Percentiles rank a stretch among this genome's conserved stretches.
Evolutionary conservation across 2,329 filamentous ascomycete genomes (phyloP).

Genomic region (Hypoxylon sp.): DNA sequence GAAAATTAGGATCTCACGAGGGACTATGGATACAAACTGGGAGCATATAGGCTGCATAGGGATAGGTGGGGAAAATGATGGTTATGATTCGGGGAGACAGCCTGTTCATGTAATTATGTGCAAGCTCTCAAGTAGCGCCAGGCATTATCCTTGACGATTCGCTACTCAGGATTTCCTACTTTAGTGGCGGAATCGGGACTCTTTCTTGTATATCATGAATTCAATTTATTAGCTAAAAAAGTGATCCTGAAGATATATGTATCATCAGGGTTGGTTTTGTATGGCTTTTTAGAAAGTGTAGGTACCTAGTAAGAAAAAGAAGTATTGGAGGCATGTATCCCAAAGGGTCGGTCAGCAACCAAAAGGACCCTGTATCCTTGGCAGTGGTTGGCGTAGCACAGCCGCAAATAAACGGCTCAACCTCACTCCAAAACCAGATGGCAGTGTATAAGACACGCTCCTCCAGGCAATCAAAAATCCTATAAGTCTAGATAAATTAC

Average conservation of each 20-base stretch:
- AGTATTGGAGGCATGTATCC: neutral
- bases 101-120: neutral
- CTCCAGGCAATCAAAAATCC: no score
- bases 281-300: neutral
- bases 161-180: neutral
- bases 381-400: no score
- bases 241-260: neutral
- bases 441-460: no score
- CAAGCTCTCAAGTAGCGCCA: neutral
- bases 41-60: conserved; percentile 3
- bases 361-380: no score
- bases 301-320: neutral
- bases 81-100: neutral
- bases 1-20: conserved; percentile 9
- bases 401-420: no score
- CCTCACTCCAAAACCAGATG: no score
- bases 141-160: neutral
- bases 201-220: neutral
- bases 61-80: neutral
- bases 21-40: neutral
- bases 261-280: neutral
- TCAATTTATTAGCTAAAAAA: neutral
- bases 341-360: neutral
- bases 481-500: no score
- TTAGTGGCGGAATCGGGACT: neutral